A percentile compares a stretch with the other conserved stretches of the same genome.
Conservation (phyloP, 1,284 basidiomycete species). For the Leccinum cinnamomeum region DNA sequence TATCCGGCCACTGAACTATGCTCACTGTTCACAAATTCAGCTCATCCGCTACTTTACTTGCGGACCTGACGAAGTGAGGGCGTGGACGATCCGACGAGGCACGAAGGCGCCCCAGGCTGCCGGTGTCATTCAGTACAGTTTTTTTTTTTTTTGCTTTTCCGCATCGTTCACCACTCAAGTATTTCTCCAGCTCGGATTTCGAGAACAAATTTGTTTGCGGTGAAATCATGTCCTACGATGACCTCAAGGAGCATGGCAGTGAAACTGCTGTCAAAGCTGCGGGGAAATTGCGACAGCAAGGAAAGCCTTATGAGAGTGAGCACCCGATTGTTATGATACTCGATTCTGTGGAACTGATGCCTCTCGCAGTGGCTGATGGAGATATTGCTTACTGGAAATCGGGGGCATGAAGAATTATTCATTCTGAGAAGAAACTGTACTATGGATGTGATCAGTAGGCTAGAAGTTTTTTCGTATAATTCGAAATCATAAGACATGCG, state of each 20-base stretch:
- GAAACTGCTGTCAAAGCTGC: slow-evolving; percentile 93
- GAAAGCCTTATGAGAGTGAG: slow-evolving; percentile 93
- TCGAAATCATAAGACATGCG: not conserved
- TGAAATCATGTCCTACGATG: slow-evolving; percentile 94
- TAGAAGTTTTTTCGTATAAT: slow-evolving; percentile 20
- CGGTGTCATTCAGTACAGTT: slow-evolving; percentile 92
- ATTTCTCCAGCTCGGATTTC: slow-evolving; percentile 72
- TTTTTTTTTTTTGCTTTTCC: not conserved
- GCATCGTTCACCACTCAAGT: slow-evolving; percentile 16
- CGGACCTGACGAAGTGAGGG: slow-evolving; percentile 95
- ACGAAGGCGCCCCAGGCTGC: slow-evolving; percentile 97
- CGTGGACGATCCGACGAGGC: slow-evolving; percentile 95
- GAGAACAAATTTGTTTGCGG: slow-evolving; percentile 99
- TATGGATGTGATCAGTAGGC: slow-evolving; percentile 13
- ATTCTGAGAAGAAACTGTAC: slow-evolving; percentile 8
- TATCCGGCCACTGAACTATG: not conserved
- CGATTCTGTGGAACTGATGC: slow-evolving; percentile 5
- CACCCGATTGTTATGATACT: slow-evolving; percentile 14
- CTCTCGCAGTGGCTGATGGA: slow-evolving; percentile 67
- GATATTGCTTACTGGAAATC: slow-evolving; percentile 86
- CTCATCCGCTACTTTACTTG: slow-evolving; percentile 97
- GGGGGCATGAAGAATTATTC: slow-evolving; percentile 44
- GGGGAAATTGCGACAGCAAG: slow-evolving; percentile 95
- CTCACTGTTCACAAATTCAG: slow-evolving; percentile 36
- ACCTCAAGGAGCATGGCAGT: slow-evolving; percentile 89